Base-by-base conservation (phyloP, 1,284 basidiomycete genomes). In the Ustilago trichophora region DNA sequence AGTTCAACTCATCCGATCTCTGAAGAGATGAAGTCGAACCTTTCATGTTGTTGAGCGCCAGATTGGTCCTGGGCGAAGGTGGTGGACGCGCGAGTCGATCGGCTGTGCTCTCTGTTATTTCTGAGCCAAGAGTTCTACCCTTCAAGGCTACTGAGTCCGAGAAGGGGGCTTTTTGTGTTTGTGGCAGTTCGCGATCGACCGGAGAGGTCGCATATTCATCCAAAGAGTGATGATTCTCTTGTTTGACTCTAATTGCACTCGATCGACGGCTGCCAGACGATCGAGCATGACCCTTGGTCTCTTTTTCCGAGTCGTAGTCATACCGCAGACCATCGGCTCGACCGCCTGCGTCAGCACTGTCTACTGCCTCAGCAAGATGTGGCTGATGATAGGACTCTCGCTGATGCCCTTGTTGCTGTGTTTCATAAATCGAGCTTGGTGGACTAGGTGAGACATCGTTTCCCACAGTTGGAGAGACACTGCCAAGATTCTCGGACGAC, bases 331-430 rank as follows among this genome's bases (percentile, higher is more conserved):
- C 53, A 35, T 48, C 31, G 1, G 49, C 52, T 25, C 57, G 40
- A 3, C 52, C 49, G 18, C 53, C 48, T 13, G 53, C 36, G 45
- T 56, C 49, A 6, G 35, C 48, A 22, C 26, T 62, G 33, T 67
- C 53, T 6, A 60, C 46, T 12, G 53, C 27, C 21, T 72, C 69
- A n/a, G 64, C 59, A 2, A 25, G 24, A 15, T 49, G 45, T 26
- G 56, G 50, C 24, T 54, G 56, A 21, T 54, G 52, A 35, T 59
- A 71, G 3, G 56, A 60, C 26, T 70, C 56, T n/a, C 25, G 35
- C 1, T 41, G 36, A 36, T 29, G 26, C 16, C 22, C 12, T 16
- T 24, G 24, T 2, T 33, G 18, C 2, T 41, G 21, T 6, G 36
- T 21, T 3, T 57, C 47, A 44, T 42, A 56, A 7, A 52, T 36